Conservation (phyloP, 768 basidiomycete genomes). For the Lactarius trivialis region DNA sequence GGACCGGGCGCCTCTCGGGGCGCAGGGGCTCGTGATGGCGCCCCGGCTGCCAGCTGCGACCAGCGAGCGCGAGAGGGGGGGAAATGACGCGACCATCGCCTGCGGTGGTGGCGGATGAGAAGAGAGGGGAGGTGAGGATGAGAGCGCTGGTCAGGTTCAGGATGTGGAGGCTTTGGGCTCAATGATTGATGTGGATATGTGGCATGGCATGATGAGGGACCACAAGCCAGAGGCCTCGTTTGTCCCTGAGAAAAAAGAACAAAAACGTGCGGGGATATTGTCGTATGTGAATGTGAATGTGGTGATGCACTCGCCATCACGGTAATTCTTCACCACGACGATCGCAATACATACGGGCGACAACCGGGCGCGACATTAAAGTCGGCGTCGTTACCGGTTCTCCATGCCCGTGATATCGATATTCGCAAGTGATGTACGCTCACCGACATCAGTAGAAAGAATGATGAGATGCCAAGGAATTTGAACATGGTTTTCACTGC, state of each 20-base stretch:
- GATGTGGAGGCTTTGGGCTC: not conserved
- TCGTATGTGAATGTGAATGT: not conserved
- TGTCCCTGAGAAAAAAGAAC: not conserved
- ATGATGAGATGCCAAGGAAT: not conserved
- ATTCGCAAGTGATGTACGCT: not conserved
- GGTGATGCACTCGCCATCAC: not conserved
- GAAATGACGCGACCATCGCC: slow-evolving; percentile 9
- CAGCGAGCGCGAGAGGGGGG: not conserved
- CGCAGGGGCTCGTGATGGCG: not conserved
- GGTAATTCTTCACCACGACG: not conserved
- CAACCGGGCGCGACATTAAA: not conserved
- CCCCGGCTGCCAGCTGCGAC: not conserved
- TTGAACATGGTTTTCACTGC: no score
- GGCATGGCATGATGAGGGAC: not conserved
- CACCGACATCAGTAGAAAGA: not conserved
- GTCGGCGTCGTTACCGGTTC: not conserved
- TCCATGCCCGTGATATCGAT: not conserved
- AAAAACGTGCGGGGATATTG: not conserved
- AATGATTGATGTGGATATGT: not conserved
- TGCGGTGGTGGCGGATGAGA: slow-evolving; percentile 10
- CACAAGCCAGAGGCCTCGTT: not conserved
- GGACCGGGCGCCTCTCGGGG: not conserved
- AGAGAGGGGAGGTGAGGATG: not conserved
- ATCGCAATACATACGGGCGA: not conserved
- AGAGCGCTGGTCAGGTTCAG: not conserved